Percentiles rank a stretch among this genome's conserved stretches.
phyloP scores from a whole-genome alignment of 768 basidiomycete genomes.

The Strobilomyces echinocephalus region DNA sequence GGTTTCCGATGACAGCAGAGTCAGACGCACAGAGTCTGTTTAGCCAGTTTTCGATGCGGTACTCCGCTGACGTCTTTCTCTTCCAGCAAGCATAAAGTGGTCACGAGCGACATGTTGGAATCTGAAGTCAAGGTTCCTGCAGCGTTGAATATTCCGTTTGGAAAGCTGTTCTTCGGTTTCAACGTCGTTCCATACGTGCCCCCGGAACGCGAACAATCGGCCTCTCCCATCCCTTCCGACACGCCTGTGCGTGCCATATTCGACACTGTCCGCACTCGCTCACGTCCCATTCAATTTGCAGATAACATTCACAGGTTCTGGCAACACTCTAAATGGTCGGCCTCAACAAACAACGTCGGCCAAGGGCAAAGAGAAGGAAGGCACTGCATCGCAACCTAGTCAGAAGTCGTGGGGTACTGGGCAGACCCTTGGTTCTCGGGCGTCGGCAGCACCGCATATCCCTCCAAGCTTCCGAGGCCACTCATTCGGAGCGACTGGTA shows the following conservation, averaged over 20 bases:
- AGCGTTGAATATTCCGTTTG: conserved; percentile 84
- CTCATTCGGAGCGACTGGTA: conserved; percentile 51
- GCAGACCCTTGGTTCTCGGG: conserved; percentile 43
- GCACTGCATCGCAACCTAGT: conserved; percentile 27
- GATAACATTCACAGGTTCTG: conserved; percentile 60
- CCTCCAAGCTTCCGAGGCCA: conserved; percentile 33
- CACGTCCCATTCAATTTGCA: conserved; percentile 9
- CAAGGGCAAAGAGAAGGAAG: conserved; percentile 53
- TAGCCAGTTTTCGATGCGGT: not conserved
- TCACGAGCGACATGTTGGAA: conserved; percentile 77
- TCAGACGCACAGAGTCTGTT: conserved; percentile 84
- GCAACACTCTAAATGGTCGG: conserved; percentile 62
- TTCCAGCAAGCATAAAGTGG: conserved; percentile 71
- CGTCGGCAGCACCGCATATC: conserved; percentile 19
- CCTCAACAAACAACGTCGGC: conserved; percentile 33
- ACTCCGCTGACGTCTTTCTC: conserved; percentile 10
- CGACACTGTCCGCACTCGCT: not conserved
- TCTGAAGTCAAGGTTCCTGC: conserved; percentile 79
- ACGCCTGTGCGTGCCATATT: conserved; percentile 24
- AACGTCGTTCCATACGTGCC: conserved; percentile 67
- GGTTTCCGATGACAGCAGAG: conserved; percentile 77
- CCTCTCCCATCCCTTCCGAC: conserved; percentile 26
- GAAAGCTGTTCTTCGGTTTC: conserved; percentile 96
- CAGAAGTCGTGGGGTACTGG: conserved; percentile 44
- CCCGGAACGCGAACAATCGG: conserved; percentile 33